Conservation (phyloP, 1,284 basidiomycete species). For the Naganishia sp. region DNA sequence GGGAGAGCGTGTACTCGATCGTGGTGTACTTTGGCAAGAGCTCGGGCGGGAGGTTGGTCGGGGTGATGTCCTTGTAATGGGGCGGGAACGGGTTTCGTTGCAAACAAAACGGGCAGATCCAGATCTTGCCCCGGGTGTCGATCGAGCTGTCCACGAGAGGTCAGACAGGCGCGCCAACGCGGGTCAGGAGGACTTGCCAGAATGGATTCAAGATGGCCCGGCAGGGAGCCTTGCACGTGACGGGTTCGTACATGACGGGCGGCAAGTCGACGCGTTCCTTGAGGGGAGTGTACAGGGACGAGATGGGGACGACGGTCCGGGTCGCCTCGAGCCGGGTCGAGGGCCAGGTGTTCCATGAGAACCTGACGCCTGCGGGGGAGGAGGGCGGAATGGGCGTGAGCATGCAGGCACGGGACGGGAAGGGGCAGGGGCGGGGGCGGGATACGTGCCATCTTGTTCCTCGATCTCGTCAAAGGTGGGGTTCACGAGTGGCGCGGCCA, state of each 20-base stretch:
- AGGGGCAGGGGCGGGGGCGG: conserved; percentile 15
- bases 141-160: conserved; percentile 70
- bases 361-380: conserved; percentile 67
- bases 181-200: conserved; percentile 63
- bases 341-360: conserved; percentile 99
- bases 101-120: conserved; percentile 99
- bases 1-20: conserved; percentile 94
- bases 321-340: conserved; percentile 97
- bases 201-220: conserved; percentile 96
- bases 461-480: conserved; percentile 59
- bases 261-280: conserved; percentile 94
- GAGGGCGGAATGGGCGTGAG: conserved; percentile 1
- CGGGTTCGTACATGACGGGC: conserved; percentile 95
- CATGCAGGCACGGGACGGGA: neutral
- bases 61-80: conserved; percentile 98
- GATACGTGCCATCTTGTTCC: conserved; percentile 62
- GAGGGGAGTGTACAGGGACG: conserved; percentile 95
- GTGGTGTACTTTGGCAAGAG: conserved; percentile 97
- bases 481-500: conserved; percentile 40
- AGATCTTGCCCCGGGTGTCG: conserved; percentile 95
- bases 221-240: conserved; percentile 97
- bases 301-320: conserved; percentile 95
- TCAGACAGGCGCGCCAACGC: too few species aligned
- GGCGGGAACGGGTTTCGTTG: conserved; percentile 96
- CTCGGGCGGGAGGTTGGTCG: conserved; percentile 93